Conservation (phyloP, 257 asterid species). For the Salvia splendens region DNA sequence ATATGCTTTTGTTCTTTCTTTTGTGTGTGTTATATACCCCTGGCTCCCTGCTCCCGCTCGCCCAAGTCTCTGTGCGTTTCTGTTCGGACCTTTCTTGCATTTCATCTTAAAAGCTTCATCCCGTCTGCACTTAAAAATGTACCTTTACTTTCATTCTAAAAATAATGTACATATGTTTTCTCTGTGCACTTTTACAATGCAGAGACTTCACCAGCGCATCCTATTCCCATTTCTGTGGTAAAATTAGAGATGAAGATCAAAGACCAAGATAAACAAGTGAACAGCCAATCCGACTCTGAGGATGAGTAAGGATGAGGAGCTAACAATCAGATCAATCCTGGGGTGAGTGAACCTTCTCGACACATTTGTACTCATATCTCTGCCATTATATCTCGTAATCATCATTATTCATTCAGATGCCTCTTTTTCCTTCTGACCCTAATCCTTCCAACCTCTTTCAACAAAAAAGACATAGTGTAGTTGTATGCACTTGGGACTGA, state of each 20-base stretch:
- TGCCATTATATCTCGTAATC: not conserved
- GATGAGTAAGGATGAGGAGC: slow-evolving; percentile 40
- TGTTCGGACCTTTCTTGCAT: not conserved
- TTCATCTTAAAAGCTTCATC: not conserved
- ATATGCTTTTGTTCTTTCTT: not conserved
- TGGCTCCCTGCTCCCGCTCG: not conserved
- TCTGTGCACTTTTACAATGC: slow-evolving; percentile 18
- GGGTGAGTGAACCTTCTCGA: slow-evolving; percentile 30
- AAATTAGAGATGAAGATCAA: slow-evolving; percentile 29
- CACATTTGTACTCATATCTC: slow-evolving; percentile 1
- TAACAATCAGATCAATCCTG: slow-evolving; percentile 15
- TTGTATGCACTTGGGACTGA: not conserved
- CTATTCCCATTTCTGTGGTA: slow-evolving; percentile 33
- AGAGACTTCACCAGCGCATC: slow-evolving; percentile 45
- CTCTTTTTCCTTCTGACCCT: not conserved
- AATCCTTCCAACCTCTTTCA: not conserved
- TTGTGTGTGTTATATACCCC: not conserved
- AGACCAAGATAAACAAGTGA: slow-evolving; percentile 18
- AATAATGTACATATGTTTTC: not conserved
- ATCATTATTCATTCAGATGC: not conserved
- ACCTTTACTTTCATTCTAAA: not conserved
- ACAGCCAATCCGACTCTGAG: slow-evolving; percentile 31
- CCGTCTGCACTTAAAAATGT: not conserved
- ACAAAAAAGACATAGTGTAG: not conserved
- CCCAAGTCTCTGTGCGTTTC: not conserved